A percentile compares a stretch with the other conserved stretches of the same genome.
These are phyloP conservation scores for Ajuga reptans DNA, from an alignment of 305 asterid species.

Conservation along the genomic window DNA sequence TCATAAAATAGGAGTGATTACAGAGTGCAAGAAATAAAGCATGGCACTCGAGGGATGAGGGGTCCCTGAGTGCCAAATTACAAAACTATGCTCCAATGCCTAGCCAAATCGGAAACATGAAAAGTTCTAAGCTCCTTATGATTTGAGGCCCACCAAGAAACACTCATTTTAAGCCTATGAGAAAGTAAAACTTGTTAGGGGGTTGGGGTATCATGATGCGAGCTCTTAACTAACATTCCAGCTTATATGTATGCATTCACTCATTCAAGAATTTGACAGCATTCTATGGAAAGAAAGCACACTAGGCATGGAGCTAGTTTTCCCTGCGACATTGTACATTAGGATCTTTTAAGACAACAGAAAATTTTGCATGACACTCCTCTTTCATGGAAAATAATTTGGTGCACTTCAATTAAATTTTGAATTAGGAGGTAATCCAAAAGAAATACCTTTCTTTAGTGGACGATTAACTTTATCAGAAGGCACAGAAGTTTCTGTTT, in stretches of 20 bases:
- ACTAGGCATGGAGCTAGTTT: background rate
- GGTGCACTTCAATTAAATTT: background rate
- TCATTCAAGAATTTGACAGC: background rate
- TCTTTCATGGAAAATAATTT: background rate
- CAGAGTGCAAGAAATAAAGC: no score
- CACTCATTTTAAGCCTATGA: no score
- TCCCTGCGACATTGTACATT: background rate
- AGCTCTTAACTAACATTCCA: background rate
- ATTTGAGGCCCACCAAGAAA: no score
- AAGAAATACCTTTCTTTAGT: slow-evolving; percentile 63
- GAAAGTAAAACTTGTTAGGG: no score
- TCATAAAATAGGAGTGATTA: no score
- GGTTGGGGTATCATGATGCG: no score
- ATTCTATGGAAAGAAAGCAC: background rate
- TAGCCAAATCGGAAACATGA: no score
- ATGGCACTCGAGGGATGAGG: no score
- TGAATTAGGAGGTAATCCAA: slow-evolving; percentile 3
- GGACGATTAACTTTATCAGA: slow-evolving; percentile 46
- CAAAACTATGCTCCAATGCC: no score
- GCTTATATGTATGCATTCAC: slow-evolving; percentile 1
- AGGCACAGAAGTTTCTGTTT: slow-evolving; percentile 37
- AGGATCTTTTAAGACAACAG: background rate
- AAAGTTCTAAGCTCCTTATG: no score
- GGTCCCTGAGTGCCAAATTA: no score
- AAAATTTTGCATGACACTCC: background rate